Evolutionary conservation across 257 asterid genomes (phyloP), one percentile per base, ranked within the genome.

Genomic region (Nicotiana tomentosiformis): DNA sequence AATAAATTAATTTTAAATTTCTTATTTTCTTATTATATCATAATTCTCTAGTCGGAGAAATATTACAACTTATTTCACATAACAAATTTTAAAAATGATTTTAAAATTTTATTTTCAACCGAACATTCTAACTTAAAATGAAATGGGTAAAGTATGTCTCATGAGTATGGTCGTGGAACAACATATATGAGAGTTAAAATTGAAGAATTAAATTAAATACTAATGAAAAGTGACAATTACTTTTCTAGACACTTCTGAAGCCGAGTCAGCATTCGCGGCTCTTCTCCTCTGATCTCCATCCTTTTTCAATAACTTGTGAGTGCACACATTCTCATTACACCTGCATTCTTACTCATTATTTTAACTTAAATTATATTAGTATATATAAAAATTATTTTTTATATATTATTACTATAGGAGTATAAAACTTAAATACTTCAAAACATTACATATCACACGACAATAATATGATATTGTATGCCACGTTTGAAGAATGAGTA

Each of bases 231-330:
- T 58, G 53, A 84, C 78, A 37, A 37, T 76, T 79, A 81, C 30
- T 51, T 7, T 16, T 6, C 61, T 46, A 14, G 77, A 85, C 32
- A 70, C 70, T 55, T 81, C 80, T 12, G 32, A 65, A 12, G 8
- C 9, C 35, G 70, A 76, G 82, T 84, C 87, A 81, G 79, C 78
- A 49, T 81, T 74, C 80, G 77, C 84, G 66, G 87, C 87, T 67
- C 69, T 80, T 56, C 62, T 80, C 82, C 86, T 49, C 43, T 26
- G 18, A 9, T 35, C 68, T 83, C 72, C 37, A 5, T 56, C 72
- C 4, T n/a, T 65, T 5, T 77, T 9, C 74, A 26, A 30, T 82
- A 12, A 70, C 70, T 53, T 8, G 5, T 0, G 10, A n/a, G 3
- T 6, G 35, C 14, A 49, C 56, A 1, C 14, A 53, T 32, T 66